Conservation (phyloP, 441 rosid genomes). For the Adansonia rubrostipa region DNA sequence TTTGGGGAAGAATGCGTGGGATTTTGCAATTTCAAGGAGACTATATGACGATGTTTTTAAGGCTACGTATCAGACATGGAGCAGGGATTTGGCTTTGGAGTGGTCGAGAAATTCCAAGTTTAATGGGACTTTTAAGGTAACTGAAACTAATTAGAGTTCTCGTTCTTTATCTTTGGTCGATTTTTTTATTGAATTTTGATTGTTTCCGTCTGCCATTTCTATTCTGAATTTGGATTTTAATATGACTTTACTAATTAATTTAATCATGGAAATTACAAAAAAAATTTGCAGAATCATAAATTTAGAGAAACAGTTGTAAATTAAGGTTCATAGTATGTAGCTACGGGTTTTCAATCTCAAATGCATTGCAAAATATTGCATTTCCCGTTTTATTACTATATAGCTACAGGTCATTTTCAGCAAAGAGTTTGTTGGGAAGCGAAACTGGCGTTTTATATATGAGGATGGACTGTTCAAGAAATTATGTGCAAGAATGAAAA, state of each 20-base stretch:
- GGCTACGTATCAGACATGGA: slow-evolving; percentile 74
- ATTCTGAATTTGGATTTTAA: neutral
- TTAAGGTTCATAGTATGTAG: slow-evolving; percentile 6
- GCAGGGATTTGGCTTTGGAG: slow-evolving; percentile 70
- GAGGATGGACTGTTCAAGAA: neutral
- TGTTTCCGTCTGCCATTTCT: neutral
- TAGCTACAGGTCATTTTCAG: neutral
- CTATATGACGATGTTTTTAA: slow-evolving; percentile 64
- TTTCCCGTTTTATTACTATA: neutral
- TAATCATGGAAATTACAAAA: neutral
- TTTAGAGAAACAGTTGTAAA: neutral
- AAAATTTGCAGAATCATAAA: neutral
- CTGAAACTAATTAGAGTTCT: neutral
- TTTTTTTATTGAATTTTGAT: neutral
- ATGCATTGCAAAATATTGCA: neutral
- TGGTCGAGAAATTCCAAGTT: slow-evolving; percentile 71
- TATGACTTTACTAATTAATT: neutral
- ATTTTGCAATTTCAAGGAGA: slow-evolving; percentile 68
- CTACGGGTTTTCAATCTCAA: slow-evolving; percentile 2
- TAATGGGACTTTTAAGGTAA: slow-evolving; percentile 71
- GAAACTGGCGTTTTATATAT: neutral
- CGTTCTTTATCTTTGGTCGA: neutral
- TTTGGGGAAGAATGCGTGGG: slow-evolving; percentile 81
- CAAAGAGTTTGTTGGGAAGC: slow-evolving; percentile 7
- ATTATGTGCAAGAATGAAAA: neutral